Evolutionary conservation across 2,329 filamentous ascomycete species (phyloP).

Genomic region (Mariannaea sp.): DNA sequence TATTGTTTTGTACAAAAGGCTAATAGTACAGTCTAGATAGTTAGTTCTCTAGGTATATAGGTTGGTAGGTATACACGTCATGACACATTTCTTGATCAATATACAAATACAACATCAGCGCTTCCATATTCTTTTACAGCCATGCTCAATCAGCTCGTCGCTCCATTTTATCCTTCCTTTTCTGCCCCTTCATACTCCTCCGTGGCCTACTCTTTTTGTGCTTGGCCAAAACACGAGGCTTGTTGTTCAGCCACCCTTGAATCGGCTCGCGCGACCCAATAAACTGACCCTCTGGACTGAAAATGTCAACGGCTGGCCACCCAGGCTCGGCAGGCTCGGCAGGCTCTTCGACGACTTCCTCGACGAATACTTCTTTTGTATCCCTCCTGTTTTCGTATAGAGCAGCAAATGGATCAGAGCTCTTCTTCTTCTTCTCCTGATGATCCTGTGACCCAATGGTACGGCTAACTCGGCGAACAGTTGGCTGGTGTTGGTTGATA

Average conservation of each 20-base stretch:
- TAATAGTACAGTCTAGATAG: conserved; percentile 13
- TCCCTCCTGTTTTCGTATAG: conserved; percentile 38
- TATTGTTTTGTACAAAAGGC: conserved; percentile 5
- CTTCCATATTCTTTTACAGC: conserved; percentile 2
- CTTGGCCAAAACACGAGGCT: conserved; percentile 55
- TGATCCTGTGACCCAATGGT: neutral
- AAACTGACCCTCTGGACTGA: conserved; percentile 81
- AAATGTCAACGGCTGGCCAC: conserved; percentile 81
- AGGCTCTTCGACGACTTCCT: conserved; percentile 22
- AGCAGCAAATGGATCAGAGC: conserved; percentile 31
- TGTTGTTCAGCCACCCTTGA: conserved; percentile 70
- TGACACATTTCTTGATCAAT: neutral
- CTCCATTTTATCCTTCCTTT: conserved; percentile 48
- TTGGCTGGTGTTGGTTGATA: conserved; percentile 23
- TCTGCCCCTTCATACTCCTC: conserved; percentile 69
- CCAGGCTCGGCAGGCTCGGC: conserved; percentile 46
- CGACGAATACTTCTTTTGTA: neutral
- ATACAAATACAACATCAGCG: neutral
- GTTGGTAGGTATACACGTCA: neutral
- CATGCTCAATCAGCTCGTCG: conserved; percentile 30
- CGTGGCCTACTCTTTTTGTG: conserved; percentile 63
- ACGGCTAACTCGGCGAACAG: conserved; percentile 2
- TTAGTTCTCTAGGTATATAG: neutral
- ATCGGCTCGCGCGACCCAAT: conserved; percentile 70
- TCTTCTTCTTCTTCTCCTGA: neutral